Base-by-base conservation (phyloP, 1,284 basidiomycete species). In the Nidula niveotomentosa region DNA sequence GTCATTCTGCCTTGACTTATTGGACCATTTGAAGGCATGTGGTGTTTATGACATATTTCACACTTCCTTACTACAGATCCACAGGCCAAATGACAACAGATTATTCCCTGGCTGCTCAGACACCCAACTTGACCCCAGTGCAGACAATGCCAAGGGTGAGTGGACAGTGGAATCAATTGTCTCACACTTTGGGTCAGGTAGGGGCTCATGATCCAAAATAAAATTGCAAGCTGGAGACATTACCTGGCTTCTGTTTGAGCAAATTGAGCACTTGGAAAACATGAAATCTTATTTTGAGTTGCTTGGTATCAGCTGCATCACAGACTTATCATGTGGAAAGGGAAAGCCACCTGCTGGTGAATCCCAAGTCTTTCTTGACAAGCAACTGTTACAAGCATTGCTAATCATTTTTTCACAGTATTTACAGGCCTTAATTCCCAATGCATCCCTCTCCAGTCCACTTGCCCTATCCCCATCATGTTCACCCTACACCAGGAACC, bases 161-260 rank as follows among this genome's bases (percentile, higher is more conserved):
- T 74, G 68, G 69, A 60, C 60, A 0, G 65, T 75, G 0, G 61
- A 73, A 6, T 47, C 61, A 1, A 71, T 77, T 1, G 9, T 67
- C 0, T 41, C 56, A 0, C 75, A 77, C 51, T 30, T 53, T 0
- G 70, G 72, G 2, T 49, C n/a, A 55, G 59, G 15, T 66, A 65
- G 0, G 41, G 47, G 0, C 0, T 41, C 68, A 0, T 9, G 62
- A 2, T 76, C 75, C 52, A 55, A 72, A 13, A 59, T 77, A 0
- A 44, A 55, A 13, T 78, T 73, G 70, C 61, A 59, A 10, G 37
- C 65, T 0, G 74, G 75, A 0, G 72, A 77, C 52, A 44, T 47
- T 0, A 70, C 65, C 0, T 76, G 74, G 72, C 56, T 66, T 12
- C 62, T 63, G 0, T 67, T 66, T 49, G 30, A 48, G 0, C 53